These are phyloP conservation scores for Apiospora marii DNA, from an alignment of 2,329 filamentous ascomycete genomes.

Conservation along the genomic window DNA sequence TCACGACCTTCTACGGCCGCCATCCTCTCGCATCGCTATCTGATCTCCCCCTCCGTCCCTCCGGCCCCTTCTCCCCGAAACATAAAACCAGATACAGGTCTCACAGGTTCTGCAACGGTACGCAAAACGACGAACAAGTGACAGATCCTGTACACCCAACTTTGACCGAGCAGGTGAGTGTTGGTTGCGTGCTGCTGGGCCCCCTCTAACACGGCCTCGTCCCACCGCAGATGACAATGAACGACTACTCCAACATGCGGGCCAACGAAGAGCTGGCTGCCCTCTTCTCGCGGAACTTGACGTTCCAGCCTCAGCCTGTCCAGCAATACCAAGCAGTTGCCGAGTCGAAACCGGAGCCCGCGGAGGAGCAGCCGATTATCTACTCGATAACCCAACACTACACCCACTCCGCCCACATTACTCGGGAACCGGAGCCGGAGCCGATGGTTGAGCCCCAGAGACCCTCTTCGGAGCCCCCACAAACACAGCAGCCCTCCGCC, in stretches of 20 bases:
- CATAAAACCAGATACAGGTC: slow-evolving; percentile 21
- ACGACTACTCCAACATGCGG: slow-evolving; percentile 56
- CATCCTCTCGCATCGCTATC: slow-evolving; percentile 18
- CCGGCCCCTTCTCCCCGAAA: background rate
- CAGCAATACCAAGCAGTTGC: slow-evolving; percentile 38
- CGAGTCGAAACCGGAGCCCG: slow-evolving; percentile 38
- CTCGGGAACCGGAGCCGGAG: slow-evolving; percentile 45
- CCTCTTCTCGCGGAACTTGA: slow-evolving; percentile 81
- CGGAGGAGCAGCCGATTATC: slow-evolving; percentile 57
- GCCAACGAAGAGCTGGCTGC: slow-evolving; percentile 83
- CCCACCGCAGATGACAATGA: slow-evolving; percentile 9
- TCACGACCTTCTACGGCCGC: slow-evolving; percentile 29
- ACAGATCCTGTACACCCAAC: background rate
- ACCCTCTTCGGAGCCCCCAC: slow-evolving; percentile 59
- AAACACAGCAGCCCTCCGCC: slow-evolving; percentile 56
- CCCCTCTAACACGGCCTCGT: background rate
- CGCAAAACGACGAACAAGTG: background rate
- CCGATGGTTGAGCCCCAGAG: slow-evolving; percentile 46
- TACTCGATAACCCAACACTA: slow-evolving; percentile 87
- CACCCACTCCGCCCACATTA: slow-evolving; percentile 77
- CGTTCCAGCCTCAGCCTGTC: slow-evolving; percentile 56
- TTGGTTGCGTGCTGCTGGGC: slow-evolving; percentile 6
- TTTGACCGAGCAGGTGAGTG: slow-evolving; percentile 17
- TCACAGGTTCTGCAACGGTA: slow-evolving; percentile 15
- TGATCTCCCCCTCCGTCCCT: slow-evolving; percentile 28